These are phyloP conservation scores for Scenedesmus sp. DNA, from an alignment of 163 green algal species.

Conservation along the genomic window DNA sequence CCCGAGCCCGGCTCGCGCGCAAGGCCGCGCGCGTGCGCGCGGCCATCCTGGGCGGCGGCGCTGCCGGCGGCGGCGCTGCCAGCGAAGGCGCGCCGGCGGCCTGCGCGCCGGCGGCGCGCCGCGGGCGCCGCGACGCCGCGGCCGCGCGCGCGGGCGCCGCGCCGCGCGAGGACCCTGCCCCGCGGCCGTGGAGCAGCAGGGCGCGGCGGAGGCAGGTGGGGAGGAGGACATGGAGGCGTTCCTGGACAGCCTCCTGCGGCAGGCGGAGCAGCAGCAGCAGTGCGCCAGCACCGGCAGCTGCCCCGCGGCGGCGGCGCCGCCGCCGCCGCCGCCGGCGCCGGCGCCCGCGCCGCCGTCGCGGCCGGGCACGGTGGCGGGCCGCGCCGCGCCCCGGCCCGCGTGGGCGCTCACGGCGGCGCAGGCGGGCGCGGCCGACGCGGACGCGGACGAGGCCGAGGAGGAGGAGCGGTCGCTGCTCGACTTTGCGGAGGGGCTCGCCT, in stretches of 20 bases:
- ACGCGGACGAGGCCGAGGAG: constrained; percentile 26
- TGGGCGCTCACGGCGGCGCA: not conserved
- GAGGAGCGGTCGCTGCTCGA: constrained; percentile 47
- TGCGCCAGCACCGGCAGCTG: constrained; percentile 1
- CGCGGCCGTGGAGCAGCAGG: too few relatives aligned
- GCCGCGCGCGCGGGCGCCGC: too few relatives aligned
- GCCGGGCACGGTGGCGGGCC: not conserved
- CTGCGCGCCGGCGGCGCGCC: too few relatives aligned
- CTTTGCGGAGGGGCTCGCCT: constrained; percentile 42
- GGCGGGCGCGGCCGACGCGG: not conserved
- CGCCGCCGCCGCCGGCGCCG: not conserved
- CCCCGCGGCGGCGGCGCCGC: not conserved
- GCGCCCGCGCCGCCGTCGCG: too few relatives aligned
- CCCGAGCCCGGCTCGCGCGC: too few relatives aligned
- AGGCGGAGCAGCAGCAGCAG: constrained; percentile 8
- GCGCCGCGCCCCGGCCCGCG: not conserved
- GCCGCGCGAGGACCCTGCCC: too few relatives aligned
- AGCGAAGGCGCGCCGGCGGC: too few relatives aligned
- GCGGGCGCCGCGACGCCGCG: too few relatives aligned
- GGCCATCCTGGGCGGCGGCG: too few relatives aligned
- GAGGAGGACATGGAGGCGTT: constrained; percentile 20
- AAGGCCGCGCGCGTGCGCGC: too few relatives aligned
- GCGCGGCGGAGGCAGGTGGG: not conserved
- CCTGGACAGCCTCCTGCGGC: constrained; percentile 25
- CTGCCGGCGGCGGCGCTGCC: too few relatives aligned